Evolutionary conservation across 1,284 basidiomycete genomes (phyloP), one percentile per base, ranked within the genome.

Genomic region (Dichomitus squalens): DNA sequence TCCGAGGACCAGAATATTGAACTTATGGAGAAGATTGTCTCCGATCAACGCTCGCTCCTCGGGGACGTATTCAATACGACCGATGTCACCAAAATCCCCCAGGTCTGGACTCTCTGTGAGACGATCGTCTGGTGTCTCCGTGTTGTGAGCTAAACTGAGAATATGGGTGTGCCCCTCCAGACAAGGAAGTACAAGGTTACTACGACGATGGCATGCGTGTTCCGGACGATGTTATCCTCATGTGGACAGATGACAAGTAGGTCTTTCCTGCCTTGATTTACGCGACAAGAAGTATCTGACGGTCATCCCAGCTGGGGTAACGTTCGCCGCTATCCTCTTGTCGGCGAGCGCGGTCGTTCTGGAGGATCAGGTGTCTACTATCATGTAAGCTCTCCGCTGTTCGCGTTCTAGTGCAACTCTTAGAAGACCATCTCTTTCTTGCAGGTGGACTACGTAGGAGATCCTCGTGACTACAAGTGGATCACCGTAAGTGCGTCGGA

Each of bases 281-380:
- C 11, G 11, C 29, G 23, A 7, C 9, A 4, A 8, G 2, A 12
- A 9, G 27, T 48, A 11, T 7, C 36, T 41, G n/a, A 51, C 18
- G 1, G 8, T 23, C 27, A n/a, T 29, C 27, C 9, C 51, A 84
- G 82, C 69, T 86, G 79, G 76, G 84, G 84, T 6, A 86, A 86
- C 62, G 75, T 86, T 49, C 80, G 81, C 21, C 82, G 85, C 12
- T 81, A 79, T 62, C 85, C 86, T 0, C 68, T 79, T 2, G 65
- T 71, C 7, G 72, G 72, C 43, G 83, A 87, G 64, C 76, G 79
- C 5, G 81, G 83, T 61, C 73, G 85, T 39, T 77, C 79, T 0
- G 88, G 86, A 31, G 87, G 86, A 35, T 83, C 85, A 29, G 86
- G 85, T 40, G 81, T 89, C 3, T 89, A 89, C 67, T 89, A 87